Percentiles rank a stretch among this genome's conserved stretches.
Conservation (phyloP, 2,329 filamentous ascomycete genomes). For the Rhynchosporium graminicola region DNA sequence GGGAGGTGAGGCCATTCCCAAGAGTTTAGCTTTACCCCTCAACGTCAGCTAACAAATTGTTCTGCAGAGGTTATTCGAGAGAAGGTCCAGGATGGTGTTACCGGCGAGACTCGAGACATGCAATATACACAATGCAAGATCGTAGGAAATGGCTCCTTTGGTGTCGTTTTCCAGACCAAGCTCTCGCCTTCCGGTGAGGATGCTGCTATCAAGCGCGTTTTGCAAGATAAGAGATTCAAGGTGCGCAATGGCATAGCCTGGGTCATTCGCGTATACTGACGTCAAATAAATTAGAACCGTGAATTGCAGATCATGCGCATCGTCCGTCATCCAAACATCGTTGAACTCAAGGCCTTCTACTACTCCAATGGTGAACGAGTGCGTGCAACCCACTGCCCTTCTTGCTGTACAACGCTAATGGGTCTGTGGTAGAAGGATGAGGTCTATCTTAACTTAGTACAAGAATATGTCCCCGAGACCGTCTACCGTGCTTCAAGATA, state of each 20-base stretch:
- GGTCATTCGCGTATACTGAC: conserved; percentile 38
- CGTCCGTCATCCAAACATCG: conserved; percentile 97
- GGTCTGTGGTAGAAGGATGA: conserved; percentile 77
- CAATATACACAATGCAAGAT: conserved; percentile 99
- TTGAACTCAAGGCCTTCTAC: conserved; percentile 98
- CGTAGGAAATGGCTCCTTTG: conserved; percentile 97
- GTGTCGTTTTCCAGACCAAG: conserved; percentile 98
- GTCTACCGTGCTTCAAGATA: conserved; percentile 97
- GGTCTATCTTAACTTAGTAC: conserved; percentile 96
- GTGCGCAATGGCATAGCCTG: conserved; percentile 50
- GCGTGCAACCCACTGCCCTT: conserved; percentile 45
- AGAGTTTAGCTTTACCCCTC: conserved; percentile 15
- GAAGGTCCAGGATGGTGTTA: conserved; percentile 97
- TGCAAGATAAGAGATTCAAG: conserved; percentile 99
- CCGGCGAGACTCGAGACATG: conserved; percentile 93
- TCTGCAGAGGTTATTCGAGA: conserved; percentile 89
- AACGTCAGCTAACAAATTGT: conserved; percentile 33
- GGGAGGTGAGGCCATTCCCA: conserved; percentile 70
- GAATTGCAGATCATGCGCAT: conserved; percentile 99
- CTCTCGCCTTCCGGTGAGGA: conserved; percentile 97
- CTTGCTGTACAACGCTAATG: conserved; percentile 20
- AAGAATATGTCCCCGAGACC: conserved; percentile 97
- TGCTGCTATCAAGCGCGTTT: conserved; percentile 96
- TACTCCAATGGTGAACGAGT: conserved; percentile 99
- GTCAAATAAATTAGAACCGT: conserved; percentile 69